A percentile compares a stretch with the other conserved stretches of the same genome.
These are phyloP conservation scores for Apiospora hydei DNA, from an alignment of 2,329 filamentous ascomycete species.

Conservation along the genomic window DNA sequence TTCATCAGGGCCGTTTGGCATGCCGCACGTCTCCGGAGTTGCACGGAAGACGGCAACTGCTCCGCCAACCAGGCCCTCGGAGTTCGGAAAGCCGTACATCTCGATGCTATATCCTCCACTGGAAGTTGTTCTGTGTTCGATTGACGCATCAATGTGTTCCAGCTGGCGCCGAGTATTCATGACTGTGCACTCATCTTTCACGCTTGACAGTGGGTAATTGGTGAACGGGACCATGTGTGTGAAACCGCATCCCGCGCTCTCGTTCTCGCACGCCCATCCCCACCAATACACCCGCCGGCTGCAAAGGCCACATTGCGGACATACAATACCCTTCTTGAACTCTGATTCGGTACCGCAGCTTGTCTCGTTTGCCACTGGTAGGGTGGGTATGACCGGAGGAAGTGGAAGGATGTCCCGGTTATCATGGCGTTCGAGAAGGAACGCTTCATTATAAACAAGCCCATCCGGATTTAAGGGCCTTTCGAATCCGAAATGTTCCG, in stretches of 20 bases:
- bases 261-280: slow-evolving; percentile 66
- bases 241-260: slow-evolving; percentile 53
- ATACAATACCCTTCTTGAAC: slow-evolving; percentile 71
- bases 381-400: slow-evolving; percentile 46
- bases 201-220: slow-evolving; percentile 31
- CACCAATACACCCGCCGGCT: slow-evolving; percentile 66
- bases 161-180: background rate
- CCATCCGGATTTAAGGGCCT: slow-evolving; percentile 34
- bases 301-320: slow-evolving; percentile 68
- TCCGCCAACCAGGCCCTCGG: slow-evolving; percentile 52
- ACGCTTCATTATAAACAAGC: slow-evolving; percentile 62
- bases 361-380: slow-evolving; percentile 35
- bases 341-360: slow-evolving; percentile 54
- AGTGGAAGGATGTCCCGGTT: slow-evolving; percentile 48
- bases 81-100: slow-evolving; percentile 55
- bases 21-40: slow-evolving; percentile 57
- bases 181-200: slow-evolving; percentile 32
- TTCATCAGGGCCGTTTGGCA: slow-evolving; percentile 64
- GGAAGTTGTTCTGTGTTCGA: background rate
- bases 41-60: slow-evolving; percentile 64
- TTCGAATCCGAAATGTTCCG: slow-evolving; percentile 55
- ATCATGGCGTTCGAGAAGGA: slow-evolving; percentile 60
- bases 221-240: slow-evolving; percentile 42
- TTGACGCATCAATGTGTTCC: background rate
- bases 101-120: slow-evolving; percentile 34